Evolutionary conservation across 2,329 filamentous ascomycete genomes (phyloP).

Genomic region (Colletotrichum costaricense): DNA sequence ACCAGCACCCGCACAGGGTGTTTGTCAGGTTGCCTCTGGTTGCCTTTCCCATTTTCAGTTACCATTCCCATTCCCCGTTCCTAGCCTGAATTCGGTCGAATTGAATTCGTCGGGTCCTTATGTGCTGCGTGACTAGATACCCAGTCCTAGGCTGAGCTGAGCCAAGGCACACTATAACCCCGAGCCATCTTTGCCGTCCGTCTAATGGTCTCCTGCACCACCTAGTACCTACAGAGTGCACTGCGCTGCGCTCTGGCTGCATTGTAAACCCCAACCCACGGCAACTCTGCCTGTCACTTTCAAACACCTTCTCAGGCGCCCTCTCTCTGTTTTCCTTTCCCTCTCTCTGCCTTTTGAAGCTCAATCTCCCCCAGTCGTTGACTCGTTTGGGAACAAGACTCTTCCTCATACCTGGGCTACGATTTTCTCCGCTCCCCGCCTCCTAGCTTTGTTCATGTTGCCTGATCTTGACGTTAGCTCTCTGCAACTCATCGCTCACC

Average conservation of each 20-base stretch:
- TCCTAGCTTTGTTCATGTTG: background rate
- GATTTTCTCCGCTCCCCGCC: background rate
- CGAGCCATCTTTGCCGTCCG: background rate
- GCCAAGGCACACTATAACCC: slow-evolving; percentile 3
- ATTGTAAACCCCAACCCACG: background rate
- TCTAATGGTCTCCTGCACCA: background rate
- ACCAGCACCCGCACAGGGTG: background rate
- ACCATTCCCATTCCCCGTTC: background rate
- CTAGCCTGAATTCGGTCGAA: slow-evolving; percentile 3
- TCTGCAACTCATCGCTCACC: background rate
- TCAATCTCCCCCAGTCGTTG: background rate
- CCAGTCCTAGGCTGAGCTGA: slow-evolving; percentile 3
- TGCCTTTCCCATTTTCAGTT: background rate
- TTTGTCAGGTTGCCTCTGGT: background rate
- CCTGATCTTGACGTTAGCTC: background rate
- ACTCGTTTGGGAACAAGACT: background rate
- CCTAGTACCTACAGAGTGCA: too few relatives aligned
- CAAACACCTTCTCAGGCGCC: background rate
- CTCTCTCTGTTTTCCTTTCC: background rate
- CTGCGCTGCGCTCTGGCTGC: background rate
- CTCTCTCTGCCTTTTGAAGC: background rate
- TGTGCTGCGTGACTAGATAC: background rate
- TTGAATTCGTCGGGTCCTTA: background rate
- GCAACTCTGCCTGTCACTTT: background rate
- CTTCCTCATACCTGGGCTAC: background rate